Base-by-base conservation (phyloP, 1,284 basidiomycete genomes). In the Puccinia triticina region DNA sequence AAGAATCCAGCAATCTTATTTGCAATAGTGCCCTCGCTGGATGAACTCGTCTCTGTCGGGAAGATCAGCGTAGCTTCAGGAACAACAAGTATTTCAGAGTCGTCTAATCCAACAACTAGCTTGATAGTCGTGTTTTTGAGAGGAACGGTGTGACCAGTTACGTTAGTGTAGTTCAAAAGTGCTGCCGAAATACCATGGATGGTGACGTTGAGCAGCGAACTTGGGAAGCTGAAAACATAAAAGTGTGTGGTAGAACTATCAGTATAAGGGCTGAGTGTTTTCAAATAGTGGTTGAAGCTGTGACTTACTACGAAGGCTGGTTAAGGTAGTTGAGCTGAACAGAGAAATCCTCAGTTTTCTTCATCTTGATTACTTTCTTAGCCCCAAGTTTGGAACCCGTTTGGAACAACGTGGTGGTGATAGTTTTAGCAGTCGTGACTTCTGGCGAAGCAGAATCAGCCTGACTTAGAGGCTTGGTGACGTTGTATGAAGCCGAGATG, bases 1-100 rank as follows among this genome's bases (percentile, higher is more conserved):
- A 96, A 95, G 83, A 97, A 88, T 53, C 91, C 92, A 88, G 95
- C 96, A 83, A 97, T 88, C 88, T 92, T 94, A 83, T 92, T 93
- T 91, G 86, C 69, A 78, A 83, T 72, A 77, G 78, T 72, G 16
- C 79, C 66, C 81, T 85, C 26, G 83, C 61, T 83, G 29, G 40
- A 55, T 55, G 73, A 67, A 82, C 48, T 16, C 72, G 79, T 21
- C 85, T 85, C 91, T 84, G 90, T 92, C 1, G 91, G 92, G 55
- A 94, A 86, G 0, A 92, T 92, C 59, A 94, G 92, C 34, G 91
- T 90, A 32, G 95, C 91, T 3, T 92, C 84, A 26, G 83, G 75
- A 50, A 87, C 86, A 4, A 86, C 91, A 11, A 94, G 88, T 84
- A 96, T 92, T 12, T 94, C 94, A 76, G 93, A 93, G 79, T 94